Evolutionary conservation across 2,329 filamentous ascomycete species (phyloP), one percentile per base, ranked within the genome.

Genomic region (Ilyonectria sp.): DNA sequence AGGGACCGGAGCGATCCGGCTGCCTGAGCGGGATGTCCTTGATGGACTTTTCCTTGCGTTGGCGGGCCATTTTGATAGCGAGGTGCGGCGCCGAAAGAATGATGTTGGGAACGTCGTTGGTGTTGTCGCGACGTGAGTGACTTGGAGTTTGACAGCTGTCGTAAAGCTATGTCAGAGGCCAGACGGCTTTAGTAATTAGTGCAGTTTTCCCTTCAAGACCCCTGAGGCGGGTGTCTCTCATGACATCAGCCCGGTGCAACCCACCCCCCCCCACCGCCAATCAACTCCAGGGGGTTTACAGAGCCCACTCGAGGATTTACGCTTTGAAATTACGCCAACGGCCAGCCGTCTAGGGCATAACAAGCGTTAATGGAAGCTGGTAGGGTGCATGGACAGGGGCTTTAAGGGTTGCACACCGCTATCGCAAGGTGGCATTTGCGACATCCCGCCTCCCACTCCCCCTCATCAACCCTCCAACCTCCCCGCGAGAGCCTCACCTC

Each of bases 1-100:
- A 82, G 1, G 80, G 91, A 1, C 80, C 87, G 57, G 89, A 89
- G 67, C 91, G 89, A 80, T 94, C 90, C 35, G 93, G 92, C n/a
- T 93, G 90, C 58, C 84, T 82, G 65, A 94, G 85, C 72, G 90
- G 89, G 78, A 93, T 86, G 65, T 86, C 81, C 69, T 79, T 78
- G 49, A 85, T 80, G 53, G 81, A 80, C 72, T 84, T 82, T 63
- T 86, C 82, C 70, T 84, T 86, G 55, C 86, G 85, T 73, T 85
- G 84, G 71, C 81, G 83, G 60, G 83, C 85, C 86, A 88, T 87
- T 29, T 23, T 40, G n/a, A 33, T 31, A 54, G 62, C 21, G 65
- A 23, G 49, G 40, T 21, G 31, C 55, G 60, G 78, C 61, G 60
- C 47, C 50, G 52, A n/a, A 13, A 11, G 26, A 46, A 49, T n/a